Conservation (phyloP, 805 yeast genomes). For the Wickerhamiella brachini region DNA sequence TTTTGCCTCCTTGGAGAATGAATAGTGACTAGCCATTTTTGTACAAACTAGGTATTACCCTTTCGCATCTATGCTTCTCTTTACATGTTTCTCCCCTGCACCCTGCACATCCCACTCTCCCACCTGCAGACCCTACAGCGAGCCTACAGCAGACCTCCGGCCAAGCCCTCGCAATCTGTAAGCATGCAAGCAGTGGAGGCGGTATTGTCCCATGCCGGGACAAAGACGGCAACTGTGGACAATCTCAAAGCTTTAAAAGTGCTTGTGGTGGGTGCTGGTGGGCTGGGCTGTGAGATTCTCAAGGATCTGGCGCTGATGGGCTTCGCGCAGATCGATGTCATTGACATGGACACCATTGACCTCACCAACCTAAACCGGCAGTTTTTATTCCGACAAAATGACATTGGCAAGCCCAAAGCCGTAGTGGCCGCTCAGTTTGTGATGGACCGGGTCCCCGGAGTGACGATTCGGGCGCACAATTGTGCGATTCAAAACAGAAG, state of each 20-base stretch:
- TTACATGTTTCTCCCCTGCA: too few relatives aligned
- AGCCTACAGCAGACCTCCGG: too few relatives aligned
- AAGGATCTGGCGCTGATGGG: slow-evolving; percentile 63
- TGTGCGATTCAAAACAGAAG: slow-evolving; percentile 54
- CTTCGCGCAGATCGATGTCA: slow-evolving; percentile 47
- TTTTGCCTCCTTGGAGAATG: too few relatives aligned
- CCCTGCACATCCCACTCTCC: too few relatives aligned
- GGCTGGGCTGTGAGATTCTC: slow-evolving; percentile 68
- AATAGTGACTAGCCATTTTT: too few relatives aligned
- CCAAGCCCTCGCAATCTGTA: background rate
- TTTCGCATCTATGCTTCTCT: too few relatives aligned
- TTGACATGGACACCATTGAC: slow-evolving; percentile 77
- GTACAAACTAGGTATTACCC: too few relatives aligned
- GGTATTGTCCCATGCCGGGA: background rate
- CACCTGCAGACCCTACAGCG: background rate
- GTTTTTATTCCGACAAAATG: slow-evolving; percentile 46
- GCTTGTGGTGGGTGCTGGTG: slow-evolving; percentile 59
- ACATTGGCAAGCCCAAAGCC: slow-evolving; percentile 57
- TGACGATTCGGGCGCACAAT: slow-evolving; percentile 43
- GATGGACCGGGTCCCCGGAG: slow-evolving; percentile 27
- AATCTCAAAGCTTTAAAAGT: slow-evolving; percentile 9
- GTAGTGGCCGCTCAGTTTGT: slow-evolving; percentile 49
- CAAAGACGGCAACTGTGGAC: slow-evolving; percentile 27
- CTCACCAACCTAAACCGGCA: slow-evolving; percentile 65
- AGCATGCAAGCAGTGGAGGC: background rate